Percentiles rank a stretch among this genome's conserved stretches.
These are phyloP conservation scores for Novymonas esmeraldas DNA, from an alignment of 208 protist genomes.

Conservation along the genomic window DNA sequence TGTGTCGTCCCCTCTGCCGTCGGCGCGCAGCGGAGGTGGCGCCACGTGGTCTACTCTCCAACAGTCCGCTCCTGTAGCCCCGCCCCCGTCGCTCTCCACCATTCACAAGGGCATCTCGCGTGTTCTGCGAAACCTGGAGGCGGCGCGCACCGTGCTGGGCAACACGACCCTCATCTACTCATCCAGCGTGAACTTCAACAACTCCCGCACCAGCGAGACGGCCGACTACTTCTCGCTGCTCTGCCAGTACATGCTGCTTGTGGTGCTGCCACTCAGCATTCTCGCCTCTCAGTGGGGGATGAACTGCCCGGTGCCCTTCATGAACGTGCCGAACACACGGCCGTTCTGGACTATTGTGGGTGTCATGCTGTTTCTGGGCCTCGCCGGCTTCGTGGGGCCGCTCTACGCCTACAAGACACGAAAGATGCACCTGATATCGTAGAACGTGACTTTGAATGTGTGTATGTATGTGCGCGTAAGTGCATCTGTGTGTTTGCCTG, in stretches of 20 bases:
- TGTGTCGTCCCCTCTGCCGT: no score
- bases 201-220: conserved; percentile 43
- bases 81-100: conserved; percentile 15
- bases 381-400: conserved; percentile 33
- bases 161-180: conserved; percentile 75
- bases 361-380: conserved; percentile 23
- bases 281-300: conserved; percentile 74
- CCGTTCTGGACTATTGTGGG: conserved; percentile 61
- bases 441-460: no score
- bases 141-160: conserved; percentile 46
- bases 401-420: conserved; percentile 45
- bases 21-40: no score
- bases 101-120: conserved; percentile 31
- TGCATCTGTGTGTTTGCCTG: no score
- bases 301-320: conserved; percentile 61
- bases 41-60: no score
- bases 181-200: conserved; percentile 43
- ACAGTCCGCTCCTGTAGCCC: no score
- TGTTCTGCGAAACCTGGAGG: conserved; percentile 45
- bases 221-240: conserved; percentile 56
- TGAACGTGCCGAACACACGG: conserved; percentile 25
- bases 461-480: no score
- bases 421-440: conserved; percentile 42
- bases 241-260: conserved; percentile 46
- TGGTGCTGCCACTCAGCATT: conserved; percentile 51